phyloP scores from a whole-genome alignment of 768 basidiomycete species.

The Boletus rubroflammeus region DNA sequence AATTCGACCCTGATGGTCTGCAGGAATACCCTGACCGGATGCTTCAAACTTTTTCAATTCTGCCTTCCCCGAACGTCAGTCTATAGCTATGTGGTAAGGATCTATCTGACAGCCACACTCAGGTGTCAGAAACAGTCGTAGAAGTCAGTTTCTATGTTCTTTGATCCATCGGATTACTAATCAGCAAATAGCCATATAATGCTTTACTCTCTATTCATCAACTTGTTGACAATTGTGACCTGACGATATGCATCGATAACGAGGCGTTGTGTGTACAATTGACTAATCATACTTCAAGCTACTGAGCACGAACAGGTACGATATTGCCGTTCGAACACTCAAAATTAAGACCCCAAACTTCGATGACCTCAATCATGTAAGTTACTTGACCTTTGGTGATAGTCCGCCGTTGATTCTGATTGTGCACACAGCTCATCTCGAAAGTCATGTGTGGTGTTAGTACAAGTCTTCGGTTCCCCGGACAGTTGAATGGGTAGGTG shows the following conservation, averaged over 20 bases:
- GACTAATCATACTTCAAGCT: neutral
- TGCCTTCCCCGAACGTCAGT: constrained; percentile 56
- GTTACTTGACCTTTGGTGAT: constrained; percentile 10
- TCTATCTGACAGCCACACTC: constrained; percentile 9
- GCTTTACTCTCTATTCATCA: constrained; percentile 82
- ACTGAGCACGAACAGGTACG: constrained; percentile 48
- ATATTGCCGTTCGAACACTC: constrained; percentile 62
- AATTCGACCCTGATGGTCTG: constrained; percentile 11
- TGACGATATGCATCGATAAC: constrained; percentile 84
- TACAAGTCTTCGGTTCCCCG: constrained; percentile 90
- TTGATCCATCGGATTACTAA: constrained; percentile 6
- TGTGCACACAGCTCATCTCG: constrained; percentile 55
- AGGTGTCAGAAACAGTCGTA: constrained; percentile 49
- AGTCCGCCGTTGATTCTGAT: neutral
- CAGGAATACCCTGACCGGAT: constrained; percentile 56
- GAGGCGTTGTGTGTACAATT: constrained; percentile 63
- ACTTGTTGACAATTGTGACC: constrained; percentile 82
- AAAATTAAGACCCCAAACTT: constrained; percentile 65
- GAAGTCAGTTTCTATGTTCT: constrained; percentile 37
- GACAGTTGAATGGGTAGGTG: constrained; percentile 81
- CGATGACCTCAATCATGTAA: constrained; percentile 64
- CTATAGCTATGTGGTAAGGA: neutral
- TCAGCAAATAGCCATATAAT: constrained; percentile 65
- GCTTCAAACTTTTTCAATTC: constrained; percentile 50
- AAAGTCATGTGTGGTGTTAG: constrained; percentile 94